These are phyloP conservation scores for Salicornia ramosissima DNA, from an alignment of 148 eudicot species.

Conservation along the genomic window DNA sequence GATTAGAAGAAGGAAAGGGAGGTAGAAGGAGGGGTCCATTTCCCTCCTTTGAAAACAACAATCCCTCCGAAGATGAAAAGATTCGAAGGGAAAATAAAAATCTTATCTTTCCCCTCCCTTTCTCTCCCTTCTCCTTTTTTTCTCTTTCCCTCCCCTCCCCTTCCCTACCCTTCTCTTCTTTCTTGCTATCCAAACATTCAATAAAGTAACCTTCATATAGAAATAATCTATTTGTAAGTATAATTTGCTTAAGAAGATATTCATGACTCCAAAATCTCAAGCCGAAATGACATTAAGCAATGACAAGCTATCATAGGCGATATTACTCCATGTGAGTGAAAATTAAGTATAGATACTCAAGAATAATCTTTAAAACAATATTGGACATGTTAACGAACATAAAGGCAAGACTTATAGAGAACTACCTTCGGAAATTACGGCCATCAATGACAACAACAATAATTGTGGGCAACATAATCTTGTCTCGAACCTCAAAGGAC, in stretches of 20 bases:
- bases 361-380: background rate
- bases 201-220: too few relatives aligned
- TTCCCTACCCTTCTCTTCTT: too few relatives aligned
- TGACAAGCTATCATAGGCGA: background rate
- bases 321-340: background rate
- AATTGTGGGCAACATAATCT: conserved; percentile 54
- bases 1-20: too few relatives aligned
- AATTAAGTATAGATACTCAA: background rate
- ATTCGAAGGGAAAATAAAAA: too few relatives aligned
- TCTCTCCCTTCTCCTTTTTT: too few relatives aligned
- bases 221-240: too few relatives aligned
- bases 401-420: background rate
- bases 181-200: too few relatives aligned
- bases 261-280: background rate
- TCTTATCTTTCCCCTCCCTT: too few relatives aligned
- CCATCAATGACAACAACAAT: conserved; percentile 56
- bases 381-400: background rate
- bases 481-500: conserved; percentile 55
- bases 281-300: background rate
- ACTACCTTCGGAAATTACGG: conserved; percentile 53
- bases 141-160: too few relatives aligned
- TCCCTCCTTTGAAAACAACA: too few relatives aligned
- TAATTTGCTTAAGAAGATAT: background rate
- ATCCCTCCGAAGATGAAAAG: too few relatives aligned
- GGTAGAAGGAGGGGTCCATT: too few relatives aligned